phyloP scores from a whole-genome alignment of 192 early-diverging fungal species.

The Gamsiella multidivaricata region DNA sequence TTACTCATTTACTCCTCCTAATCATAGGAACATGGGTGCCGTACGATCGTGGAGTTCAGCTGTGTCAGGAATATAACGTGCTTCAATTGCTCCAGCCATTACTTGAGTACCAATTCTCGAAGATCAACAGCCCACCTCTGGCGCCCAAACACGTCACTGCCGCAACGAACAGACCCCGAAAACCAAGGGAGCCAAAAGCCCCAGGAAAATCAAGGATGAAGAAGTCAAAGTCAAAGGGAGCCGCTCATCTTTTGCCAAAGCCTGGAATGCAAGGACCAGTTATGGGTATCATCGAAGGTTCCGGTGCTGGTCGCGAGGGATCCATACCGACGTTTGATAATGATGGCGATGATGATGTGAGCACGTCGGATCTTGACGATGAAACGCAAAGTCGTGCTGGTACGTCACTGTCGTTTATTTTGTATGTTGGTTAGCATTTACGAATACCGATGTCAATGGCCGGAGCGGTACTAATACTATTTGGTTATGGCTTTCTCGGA shows the following conservation, averaged over 20 bases:
- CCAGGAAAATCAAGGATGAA: slow-evolving; percentile 19
- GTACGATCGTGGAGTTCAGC: slow-evolving; percentile 79
- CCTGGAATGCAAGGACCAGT: slow-evolving; percentile 13
- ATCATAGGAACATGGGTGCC: slow-evolving; percentile 81
- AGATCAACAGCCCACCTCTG: slow-evolving; percentile 59
- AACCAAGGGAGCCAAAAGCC: slow-evolving; percentile 52
- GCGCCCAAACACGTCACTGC: slow-evolving; percentile 69
- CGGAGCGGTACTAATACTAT: background rate
- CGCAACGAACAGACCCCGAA: slow-evolving; percentile 55
- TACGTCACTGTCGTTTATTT: slow-evolving; percentile 1
- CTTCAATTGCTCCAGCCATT: slow-evolving; percentile 78
- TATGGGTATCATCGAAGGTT: slow-evolving; percentile 13
- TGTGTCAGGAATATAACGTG: slow-evolving; percentile 87
- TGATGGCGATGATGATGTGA: slow-evolving; percentile 42
- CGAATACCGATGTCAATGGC: background rate
- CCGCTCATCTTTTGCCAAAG: slow-evolving; percentile 6
- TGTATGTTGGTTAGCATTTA: background rate
- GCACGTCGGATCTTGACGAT: slow-evolving; percentile 36
- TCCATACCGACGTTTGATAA: slow-evolving; percentile 12
- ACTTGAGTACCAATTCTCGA: slow-evolving; percentile 80
- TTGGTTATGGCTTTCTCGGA: background rate
- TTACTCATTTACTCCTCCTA: background rate
- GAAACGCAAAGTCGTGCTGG: slow-evolving; percentile 42
- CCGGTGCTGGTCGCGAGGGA: background rate
- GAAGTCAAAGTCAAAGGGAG: slow-evolving; percentile 18